Percentiles rank a stretch among this genome's conserved stretches.
These are phyloP conservation scores for Amanita rubescens DNA, from an alignment of 768 basidiomycete genomes.

Conservation along the genomic window DNA sequence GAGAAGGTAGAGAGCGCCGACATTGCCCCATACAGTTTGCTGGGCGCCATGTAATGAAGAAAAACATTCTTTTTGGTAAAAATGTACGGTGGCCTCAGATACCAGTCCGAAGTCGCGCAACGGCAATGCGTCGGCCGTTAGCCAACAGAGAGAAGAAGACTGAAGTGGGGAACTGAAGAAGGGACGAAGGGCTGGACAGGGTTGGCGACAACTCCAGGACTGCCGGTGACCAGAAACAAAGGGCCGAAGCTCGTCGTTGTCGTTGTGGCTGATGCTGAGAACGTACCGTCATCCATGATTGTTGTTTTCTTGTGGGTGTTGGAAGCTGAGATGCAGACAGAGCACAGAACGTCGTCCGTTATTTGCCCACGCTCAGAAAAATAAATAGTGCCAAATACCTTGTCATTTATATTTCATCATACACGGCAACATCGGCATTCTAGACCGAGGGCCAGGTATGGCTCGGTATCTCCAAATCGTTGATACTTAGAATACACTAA, in stretches of 20 bases:
- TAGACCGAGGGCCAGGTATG: no score
- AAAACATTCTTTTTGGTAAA: constrained; percentile 1
- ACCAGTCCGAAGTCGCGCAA: neutral
- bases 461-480: no score
- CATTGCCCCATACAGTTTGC: constrained; percentile 1
- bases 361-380: neutral
- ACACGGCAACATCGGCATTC: neutral
- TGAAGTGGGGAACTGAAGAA: constrained; percentile 18
- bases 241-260: constrained; percentile 45
- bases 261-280: constrained; percentile 69
- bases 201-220: constrained; percentile 17
- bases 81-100: constrained; percentile 1
- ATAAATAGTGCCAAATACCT: constrained; percentile 1
- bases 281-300: constrained; percentile 71
- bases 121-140: constrained; percentile 31
- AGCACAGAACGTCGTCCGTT: neutral
- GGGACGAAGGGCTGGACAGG: constrained; percentile 12
- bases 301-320: constrained; percentile 12
- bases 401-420: neutral
- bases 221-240: constrained; percentile 27
- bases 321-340: neutral
- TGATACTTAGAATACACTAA: no score
- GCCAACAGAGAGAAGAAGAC: constrained; percentile 30
- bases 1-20: constrained; percentile 5
- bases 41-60: constrained; percentile 4